Base-by-base conservation (phyloP, 306 rosid species). In the Neltuma alba region DNA sequence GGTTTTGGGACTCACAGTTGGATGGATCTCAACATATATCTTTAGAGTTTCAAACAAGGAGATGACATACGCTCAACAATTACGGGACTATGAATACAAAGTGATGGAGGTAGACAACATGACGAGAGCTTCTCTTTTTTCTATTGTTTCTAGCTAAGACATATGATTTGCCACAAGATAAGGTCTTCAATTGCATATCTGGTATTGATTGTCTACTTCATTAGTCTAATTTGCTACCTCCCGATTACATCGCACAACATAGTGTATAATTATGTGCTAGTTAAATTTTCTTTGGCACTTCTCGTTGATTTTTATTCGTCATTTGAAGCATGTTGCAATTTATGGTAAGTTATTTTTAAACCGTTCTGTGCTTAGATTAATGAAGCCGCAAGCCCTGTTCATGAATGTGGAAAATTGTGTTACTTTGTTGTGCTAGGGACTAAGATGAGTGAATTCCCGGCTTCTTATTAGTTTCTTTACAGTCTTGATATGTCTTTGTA, bases 1-100 rank as follows among this genome's bases (percentile, higher is more conserved):
- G 67, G 99, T 95, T 80, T 86, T 95, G 90, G 99, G 99, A 50
- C 88, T 95, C 70, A 95, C 97, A 8, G 23, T 95, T 61, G 99
- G 96, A 71, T 95, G 99, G 99, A 90, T 95, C 86, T 91, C 93
- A 9, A 93, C 98, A 0, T 95, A 95, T 38, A 87, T 95, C 81
- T 95, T 95, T 45, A 85, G 99, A 87, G 99, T 95, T 87, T 91
- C 97, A 79, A 95, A 93, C 84, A 93, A 95, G 90, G 98, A 95
- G 84, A 95, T 95, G 99, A 95, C 99, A 54, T 93, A 95, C 79
- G 98, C 96, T 54, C 95, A 92, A 65, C 99, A 95, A 83, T 77
- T 95, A 75, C 98, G 96, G 44, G 96, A 93, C 86, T 95, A 95
- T 21, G 99, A 95, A 85, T 83, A 65, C 70, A 85, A 93, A 93